Base-by-base conservation (phyloP, 495 filamentous ascomycete genomes). In the Echria macrotheca region DNA sequence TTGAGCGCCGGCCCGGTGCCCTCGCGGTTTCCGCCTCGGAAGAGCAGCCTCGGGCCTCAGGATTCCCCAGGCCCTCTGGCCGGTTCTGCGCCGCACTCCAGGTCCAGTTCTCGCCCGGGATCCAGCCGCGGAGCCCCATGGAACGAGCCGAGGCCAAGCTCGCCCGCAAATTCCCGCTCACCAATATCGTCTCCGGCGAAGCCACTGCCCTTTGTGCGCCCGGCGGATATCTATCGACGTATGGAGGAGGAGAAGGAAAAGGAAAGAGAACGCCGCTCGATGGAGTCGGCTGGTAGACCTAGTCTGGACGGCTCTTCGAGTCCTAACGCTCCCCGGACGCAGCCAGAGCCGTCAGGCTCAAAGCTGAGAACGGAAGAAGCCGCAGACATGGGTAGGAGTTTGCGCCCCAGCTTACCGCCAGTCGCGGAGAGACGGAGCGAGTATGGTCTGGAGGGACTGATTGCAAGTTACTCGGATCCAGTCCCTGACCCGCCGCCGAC, bases 191-290 rank as follows among this genome's bases (percentile, higher is more conserved):
- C 65, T 26, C 42, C 64, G 11, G 39, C 37, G 15, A 82, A 83
- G 53, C 56, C 77, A 3, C 61, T 78, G 1, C 77, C 84, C 2
- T 82, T 91, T 52, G 73, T 89, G 19, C 75, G 86, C 14, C 87
- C 89, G 9, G 82, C 82, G 17, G 87, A 95, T 53, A 86, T 91
- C 25, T 93, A 93, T 60, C 80, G 74, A 48, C 79, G 85, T 2
- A 72, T 86, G 62, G 79, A 78, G 36, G 85, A 88, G 53, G 85
- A 87, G 49, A 76, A 70, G 47, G 70, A 79, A 50, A 72, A 64
- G 46, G 29, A 46, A 19, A 18, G 43, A 26, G 77, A 82, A 61
- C 65, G 74, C 59, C 71, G 69, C 38, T 75, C 76, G 15, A 61
- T 73, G 45, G 82, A 83, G 0, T 76, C 77, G 11, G 35, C 21